Evolutionary conservation across 108 stramenopile species (phyloP), one percentile per base, ranked within the genome.

Genomic region (Nitzschia palea): DNA sequence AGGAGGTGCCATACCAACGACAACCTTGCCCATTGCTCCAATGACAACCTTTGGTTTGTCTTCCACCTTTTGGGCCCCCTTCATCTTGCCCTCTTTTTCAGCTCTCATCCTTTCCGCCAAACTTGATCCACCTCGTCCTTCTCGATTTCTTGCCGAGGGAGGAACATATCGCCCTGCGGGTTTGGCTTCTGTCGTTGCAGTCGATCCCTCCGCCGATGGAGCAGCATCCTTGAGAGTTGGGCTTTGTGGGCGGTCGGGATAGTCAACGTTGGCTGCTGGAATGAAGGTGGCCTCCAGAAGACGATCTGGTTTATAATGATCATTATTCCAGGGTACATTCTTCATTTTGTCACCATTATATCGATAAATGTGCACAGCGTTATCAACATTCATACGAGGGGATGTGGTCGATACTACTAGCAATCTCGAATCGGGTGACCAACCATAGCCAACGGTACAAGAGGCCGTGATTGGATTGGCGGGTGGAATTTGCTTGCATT

Each of bases 351-450:
- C 67, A 47, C 96, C 96, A 64, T 93, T 89, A 77, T 95, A 97
- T 23, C 82, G 80, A 75, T 88, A 92, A 0, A 97, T 31, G 56
- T 86, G 74, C 3, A 95, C 81, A 33, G 95, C 95, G 80, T 98
- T 98, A 68, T 97, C 97, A 14, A 99, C 98, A 82, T 98, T 98
- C 97, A 98, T 98, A 6, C 97, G 86, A 4, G 98, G 98, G 37
- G 90, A 90, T 3, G 94, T 93, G 9, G 98, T 98, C 17, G 86
- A 85, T 23, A 91, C 91, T 47, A 93, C 30, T 56, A 98, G 96
- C 29, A 85, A 86, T 14, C 98, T 79, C 31, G 89, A 86, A 69
- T 94, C 91, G 17, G 98, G 97, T 18, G 83, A 79, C 98, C 98
- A 99, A 12, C 89, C 90, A 68, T 93, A 96, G 30, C 91, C 86